phyloP scores from a whole-genome alignment of 257 asterid genomes.

The Handroanthus guayacan region DNA sequence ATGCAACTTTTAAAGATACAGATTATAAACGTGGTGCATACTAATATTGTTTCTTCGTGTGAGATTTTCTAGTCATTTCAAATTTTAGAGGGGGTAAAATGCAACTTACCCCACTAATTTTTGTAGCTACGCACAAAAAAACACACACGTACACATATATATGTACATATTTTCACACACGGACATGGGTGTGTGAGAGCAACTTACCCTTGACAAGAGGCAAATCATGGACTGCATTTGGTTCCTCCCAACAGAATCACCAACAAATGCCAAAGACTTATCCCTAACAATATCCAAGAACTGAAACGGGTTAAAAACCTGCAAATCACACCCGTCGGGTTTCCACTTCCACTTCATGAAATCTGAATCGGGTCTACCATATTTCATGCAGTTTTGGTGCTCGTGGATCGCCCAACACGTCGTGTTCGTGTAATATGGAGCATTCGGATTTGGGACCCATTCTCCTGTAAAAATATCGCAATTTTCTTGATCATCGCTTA shows the following conservation, averaged over 20 bases:
- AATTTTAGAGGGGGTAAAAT: no score
- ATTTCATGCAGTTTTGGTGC: conserved; percentile 59
- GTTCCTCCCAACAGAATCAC: conserved; percentile 77
- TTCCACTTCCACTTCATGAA: conserved; percentile 55
- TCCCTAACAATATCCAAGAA: conserved; percentile 66
- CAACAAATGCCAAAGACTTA: conserved; percentile 72
- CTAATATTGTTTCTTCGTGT: no score
- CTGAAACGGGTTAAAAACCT: conserved; percentile 56
- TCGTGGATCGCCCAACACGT: conserved; percentile 59
- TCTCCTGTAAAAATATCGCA: conserved; percentile 64
- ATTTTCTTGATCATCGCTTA: not conserved
- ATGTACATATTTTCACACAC: not conserved
- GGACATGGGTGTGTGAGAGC: not conserved
- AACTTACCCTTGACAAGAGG: conserved; percentile 68
- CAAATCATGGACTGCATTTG: conserved; percentile 83
- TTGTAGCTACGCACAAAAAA: not conserved
- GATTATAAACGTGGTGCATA: no score
- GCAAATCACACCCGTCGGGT: conserved; percentile 61
- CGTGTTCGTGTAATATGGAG: conserved; percentile 65
- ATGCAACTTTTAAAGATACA: no score
- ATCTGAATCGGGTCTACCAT: conserved; percentile 50
- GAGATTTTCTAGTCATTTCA: no score
- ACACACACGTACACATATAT: not conserved
- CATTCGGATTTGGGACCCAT: conserved; percentile 65
- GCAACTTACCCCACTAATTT: no score